These are phyloP conservation scores for Breviolum minutum DNA, from an alignment of 73 alveolate species.

Conservation along the genomic window DNA sequence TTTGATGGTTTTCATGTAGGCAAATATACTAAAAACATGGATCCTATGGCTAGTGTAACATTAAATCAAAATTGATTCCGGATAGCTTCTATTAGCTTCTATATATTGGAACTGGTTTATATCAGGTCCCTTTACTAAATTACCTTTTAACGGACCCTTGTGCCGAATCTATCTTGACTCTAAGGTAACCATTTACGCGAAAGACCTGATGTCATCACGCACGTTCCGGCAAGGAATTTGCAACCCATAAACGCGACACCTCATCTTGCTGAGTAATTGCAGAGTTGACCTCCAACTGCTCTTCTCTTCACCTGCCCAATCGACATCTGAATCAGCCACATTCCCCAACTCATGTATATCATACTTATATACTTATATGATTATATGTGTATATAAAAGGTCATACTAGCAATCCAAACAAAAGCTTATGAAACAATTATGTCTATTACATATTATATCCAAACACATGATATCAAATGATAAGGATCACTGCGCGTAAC, in stretches of 20 bases:
- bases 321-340: background rate
- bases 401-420: background rate
- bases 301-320: background rate
- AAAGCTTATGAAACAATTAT: background rate
- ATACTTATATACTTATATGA: background rate
- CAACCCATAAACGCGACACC: background rate
- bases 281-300: background rate
- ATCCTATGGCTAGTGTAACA: no score
- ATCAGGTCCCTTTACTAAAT: no score
- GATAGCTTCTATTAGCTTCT: background rate
- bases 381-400: background rate
- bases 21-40: no score
- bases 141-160: no score
- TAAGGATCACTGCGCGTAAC: background rate
- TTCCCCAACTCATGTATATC: background rate
- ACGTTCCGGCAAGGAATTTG: background rate
- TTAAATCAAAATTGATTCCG: no score
- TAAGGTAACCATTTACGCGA: background rate
- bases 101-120: background rate
- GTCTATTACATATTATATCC: no score
- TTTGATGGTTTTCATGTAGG: no score
- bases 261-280: background rate
- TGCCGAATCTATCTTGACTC: no score
- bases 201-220: background rate
- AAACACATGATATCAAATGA: background rate